Percentiles rank a stretch among this genome's conserved stretches.
phyloP scores from a whole-genome alignment of 345 rosid genomes.

The Sonneratia caseolaris region DNA sequence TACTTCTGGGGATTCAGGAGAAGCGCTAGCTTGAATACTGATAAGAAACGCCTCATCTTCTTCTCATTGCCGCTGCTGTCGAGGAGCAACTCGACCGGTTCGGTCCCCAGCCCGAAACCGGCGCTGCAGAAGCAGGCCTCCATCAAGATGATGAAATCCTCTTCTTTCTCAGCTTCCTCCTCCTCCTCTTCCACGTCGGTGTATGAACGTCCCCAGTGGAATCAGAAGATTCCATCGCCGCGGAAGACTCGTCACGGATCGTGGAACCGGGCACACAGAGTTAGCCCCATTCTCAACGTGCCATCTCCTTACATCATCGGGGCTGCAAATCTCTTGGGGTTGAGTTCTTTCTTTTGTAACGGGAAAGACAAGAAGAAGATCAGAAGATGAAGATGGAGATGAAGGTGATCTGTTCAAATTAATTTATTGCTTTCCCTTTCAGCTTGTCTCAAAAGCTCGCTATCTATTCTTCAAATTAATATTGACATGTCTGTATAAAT shows the following conservation, averaged over 20 bases:
- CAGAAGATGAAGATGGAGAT: slow-evolving; percentile 4
- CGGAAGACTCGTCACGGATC: neutral
- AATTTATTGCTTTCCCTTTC: neutral
- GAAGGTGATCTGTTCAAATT: slow-evolving; percentile 1
- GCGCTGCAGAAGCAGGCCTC: too few relatives aligned
- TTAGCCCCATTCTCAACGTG: neutral
- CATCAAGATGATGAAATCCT: too few relatives aligned
- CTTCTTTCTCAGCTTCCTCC: neutral
- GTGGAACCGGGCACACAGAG: neutral
- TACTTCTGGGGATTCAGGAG: too few relatives aligned
- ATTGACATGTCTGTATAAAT: neutral
- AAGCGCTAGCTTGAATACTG: too few relatives aligned
- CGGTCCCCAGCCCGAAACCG: too few relatives aligned
- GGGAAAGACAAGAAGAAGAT: slow-evolving; percentile 12
- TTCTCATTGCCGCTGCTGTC: too few relatives aligned
- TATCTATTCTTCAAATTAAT: neutral
- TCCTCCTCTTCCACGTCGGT: neutral
- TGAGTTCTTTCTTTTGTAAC: slow-evolving; percentile 10
- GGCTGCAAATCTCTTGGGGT: slow-evolving; percentile 5
- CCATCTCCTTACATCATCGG: neutral
- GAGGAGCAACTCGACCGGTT: too few relatives aligned
- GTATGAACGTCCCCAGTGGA: neutral
- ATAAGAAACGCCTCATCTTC: too few relatives aligned
- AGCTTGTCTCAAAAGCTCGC: neutral
- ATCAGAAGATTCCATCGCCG: neutral